Conservation (phyloP, 768 basidiomycete species). For the Phaffia australis region DNA sequence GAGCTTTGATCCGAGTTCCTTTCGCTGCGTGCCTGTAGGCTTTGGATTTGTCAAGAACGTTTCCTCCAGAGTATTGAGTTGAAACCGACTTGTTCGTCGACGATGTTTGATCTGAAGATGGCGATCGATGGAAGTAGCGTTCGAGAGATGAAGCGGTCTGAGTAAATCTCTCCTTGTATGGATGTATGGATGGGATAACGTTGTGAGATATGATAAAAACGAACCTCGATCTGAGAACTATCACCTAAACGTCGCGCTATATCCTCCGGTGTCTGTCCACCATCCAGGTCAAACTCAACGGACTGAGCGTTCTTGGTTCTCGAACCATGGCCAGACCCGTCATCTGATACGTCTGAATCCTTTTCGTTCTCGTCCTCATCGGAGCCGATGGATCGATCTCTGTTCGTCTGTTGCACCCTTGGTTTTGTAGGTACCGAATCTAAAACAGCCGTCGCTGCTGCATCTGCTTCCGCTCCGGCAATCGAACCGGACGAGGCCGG, state of each 20-base stretch:
- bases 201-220: no score
- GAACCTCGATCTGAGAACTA: no score
- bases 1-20: slow-evolving; percentile 66
- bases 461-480: background rate
- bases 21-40: slow-evolving; percentile 64
- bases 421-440: background rate
- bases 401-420: background rate
- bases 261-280: no score
- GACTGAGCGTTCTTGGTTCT: no score
- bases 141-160: background rate
- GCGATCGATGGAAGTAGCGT: background rate
- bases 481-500: background rate
- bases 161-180: background rate
- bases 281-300: no score
- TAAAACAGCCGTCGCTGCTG: background rate
- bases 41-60: slow-evolving; percentile 83
- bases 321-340: background rate
- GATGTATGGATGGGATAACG: background rate
- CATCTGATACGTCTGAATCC: background rate
- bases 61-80: slow-evolving; percentile 79
- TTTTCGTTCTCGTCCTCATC: background rate
- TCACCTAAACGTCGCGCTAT: no score
- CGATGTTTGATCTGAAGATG: slow-evolving; percentile 68
- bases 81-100: slow-evolving; percentile 73
- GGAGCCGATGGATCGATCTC: background rate